Evolutionary conservation across 768 basidiomycete genomes (phyloP).

Genomic region (Suillus paluster): DNA sequence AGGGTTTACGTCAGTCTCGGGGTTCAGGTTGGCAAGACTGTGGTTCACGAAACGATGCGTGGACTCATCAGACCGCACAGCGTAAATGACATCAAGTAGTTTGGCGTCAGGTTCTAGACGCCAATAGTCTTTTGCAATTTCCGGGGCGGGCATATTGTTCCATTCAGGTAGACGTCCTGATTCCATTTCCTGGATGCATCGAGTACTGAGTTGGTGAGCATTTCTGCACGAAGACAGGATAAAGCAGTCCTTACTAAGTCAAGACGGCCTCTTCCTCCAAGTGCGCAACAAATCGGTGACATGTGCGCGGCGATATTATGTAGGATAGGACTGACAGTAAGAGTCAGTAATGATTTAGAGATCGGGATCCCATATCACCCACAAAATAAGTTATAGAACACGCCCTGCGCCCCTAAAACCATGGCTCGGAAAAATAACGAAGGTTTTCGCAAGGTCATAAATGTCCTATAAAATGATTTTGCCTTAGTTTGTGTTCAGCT

Average conservation of each 20-base stretch:
- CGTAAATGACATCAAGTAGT: constrained; percentile 87
- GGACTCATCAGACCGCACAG: constrained; percentile 91
- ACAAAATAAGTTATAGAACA: constrained; percentile 91
- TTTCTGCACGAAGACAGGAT: constrained; percentile 20
- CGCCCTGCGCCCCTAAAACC: constrained; percentile 90
- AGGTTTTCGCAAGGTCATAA: constrained; percentile 90
- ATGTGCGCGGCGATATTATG: constrained; percentile 70
- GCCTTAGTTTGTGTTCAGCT: constrained; percentile 14
- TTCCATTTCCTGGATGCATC: constrained; percentile 83
- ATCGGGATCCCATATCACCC: constrained; percentile 27
- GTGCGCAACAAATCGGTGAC: constrained; percentile 91
- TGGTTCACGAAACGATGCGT: constrained; percentile 97
- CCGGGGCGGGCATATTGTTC: constrained; percentile 75
- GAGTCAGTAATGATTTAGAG: constrained; percentile 20
- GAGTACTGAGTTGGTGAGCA: constrained; percentile 55
- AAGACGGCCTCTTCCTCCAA: constrained; percentile 95
- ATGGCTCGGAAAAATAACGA: constrained; percentile 79
- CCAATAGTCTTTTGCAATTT: constrained; percentile 97
- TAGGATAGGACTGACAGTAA: constrained; percentile 68
- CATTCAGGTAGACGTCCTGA: constrained; percentile 82
- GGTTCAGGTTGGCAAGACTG: constrained; percentile 85
- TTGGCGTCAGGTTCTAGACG: constrained; percentile 72
- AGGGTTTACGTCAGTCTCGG: constrained; percentile 81
- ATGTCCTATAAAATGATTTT: constrained; percentile 63
- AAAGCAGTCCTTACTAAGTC: constrained; percentile 70